A percentile compares a stretch with the other conserved stretches of the same genome.
Conservation (phyloP, 169 alveolate genomes). For the Plasmodium cynomolgi region DNA sequence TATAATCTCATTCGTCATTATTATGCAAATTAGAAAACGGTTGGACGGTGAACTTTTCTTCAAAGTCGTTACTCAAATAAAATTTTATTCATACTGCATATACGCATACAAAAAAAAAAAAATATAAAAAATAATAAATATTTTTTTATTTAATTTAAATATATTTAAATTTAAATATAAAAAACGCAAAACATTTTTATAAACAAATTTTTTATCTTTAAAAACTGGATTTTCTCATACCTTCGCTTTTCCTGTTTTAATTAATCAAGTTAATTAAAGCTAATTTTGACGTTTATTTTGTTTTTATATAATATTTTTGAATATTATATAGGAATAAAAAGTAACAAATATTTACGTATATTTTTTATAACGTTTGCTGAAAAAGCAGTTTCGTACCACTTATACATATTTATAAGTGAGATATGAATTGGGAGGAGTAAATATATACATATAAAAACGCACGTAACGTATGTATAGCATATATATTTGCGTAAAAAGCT, state of each 20-base stretch:
- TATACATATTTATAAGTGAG: not conserved
- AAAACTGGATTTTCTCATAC: not conserved
- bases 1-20: not conserved
- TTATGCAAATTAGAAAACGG: not conserved
- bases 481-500: not conserved
- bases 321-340: not conserved
- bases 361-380: not conserved
- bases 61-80: not conserved
- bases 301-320: conserved; percentile 1
- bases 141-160: not conserved
- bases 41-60: not conserved
- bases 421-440: not conserved
- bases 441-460: not conserved
- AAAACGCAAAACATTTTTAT: not conserved
- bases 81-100: not conserved
- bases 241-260: not conserved
- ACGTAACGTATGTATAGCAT: not conserved
- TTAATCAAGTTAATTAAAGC: not conserved
- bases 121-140: too few species aligned
- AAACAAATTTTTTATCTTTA: not conserved
- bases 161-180: not conserved
- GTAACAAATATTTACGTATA: not conserved
- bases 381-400: conserved; percentile 1
- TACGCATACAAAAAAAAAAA: not conserved
- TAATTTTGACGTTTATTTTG: not conserved